phyloP scores from a whole-genome alignment of 331 rosid genomes.

The Acacia concinna region DNA sequence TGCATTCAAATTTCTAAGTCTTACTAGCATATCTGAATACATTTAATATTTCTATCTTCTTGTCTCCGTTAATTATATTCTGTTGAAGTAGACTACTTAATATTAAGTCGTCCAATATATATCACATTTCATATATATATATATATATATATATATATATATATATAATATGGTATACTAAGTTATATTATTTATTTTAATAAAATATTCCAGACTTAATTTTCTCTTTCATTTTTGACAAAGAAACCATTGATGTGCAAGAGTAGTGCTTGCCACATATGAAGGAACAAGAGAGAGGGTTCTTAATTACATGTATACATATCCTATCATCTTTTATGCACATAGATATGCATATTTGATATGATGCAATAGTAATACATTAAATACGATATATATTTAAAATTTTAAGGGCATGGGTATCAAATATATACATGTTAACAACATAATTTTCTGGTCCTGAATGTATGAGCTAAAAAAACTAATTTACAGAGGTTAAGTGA shows the following conservation, averaged over 20 bases:
- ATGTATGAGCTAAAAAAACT: too few species aligned
- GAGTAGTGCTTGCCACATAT: too few species aligned
- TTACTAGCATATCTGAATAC: not conserved
- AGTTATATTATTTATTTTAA: not conserved
- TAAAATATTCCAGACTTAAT: not conserved
- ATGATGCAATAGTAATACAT: not conserved
- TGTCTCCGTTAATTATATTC: slow-evolving; percentile 11
- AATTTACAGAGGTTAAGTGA: too few species aligned
- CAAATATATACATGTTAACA: too few species aligned
- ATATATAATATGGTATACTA: not conserved
- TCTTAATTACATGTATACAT: not conserved
- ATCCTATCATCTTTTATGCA: not conserved
- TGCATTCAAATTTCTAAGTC: slow-evolving; percentile 14
- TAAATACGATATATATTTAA: too few species aligned
- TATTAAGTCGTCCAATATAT: not conserved
- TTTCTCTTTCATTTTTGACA: not conserved
- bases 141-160: not conserved
- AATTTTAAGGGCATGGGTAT: not conserved
- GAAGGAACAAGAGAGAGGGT: not conserved
- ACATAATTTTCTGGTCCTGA: too few species aligned
- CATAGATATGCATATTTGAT: not conserved
- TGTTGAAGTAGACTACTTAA: not conserved
- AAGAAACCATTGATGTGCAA: not conserved
- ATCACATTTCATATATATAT: not conserved
- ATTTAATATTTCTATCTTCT: slow-evolving; percentile 17